Base-by-base conservation (phyloP, 1,284 basidiomycete genomes). In the Agaricales sp. region DNA sequence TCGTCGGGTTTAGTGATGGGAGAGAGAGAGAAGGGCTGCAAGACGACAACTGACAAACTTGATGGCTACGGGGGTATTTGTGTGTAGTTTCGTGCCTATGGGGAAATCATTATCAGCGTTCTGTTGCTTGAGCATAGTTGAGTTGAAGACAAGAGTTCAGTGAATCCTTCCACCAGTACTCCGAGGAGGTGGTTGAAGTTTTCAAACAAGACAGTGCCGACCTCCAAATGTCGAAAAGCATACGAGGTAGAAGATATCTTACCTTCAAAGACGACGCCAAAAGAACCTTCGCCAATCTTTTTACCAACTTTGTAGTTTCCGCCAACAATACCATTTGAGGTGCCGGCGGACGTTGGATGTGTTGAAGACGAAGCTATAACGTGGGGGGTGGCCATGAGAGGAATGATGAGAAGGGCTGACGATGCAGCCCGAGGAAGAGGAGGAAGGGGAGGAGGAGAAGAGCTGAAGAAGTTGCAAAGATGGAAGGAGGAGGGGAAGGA, bases 41-140 rank as follows among this genome's bases (percentile, higher is more conserved):
- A 30, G 24, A 57, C 47, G 52, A 47, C 51, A 51, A 47, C 41
- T 58, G 24, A 44, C 94, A 68, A 97, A 98, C 80, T 98, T 98
- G 75, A 98, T 95, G 52, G 94, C 95, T 53, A 98, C 92, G 1
- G 92, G 92, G 58, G 89, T 89, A 57, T 78, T 88, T 61, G 90
- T 87, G 57, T 92, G 75, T 55, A 95, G 73, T 67, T 96, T 95
- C 50, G 84, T 84, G 51, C 93, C 92, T 93, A 58, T 25, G 41
- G 24, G 47, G 38, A 45, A 24, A 23, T 22, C 6, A 41, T 11
- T 4, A 20, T 41, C 19, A 41, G 39, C 39, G 18, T 8, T 16
- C n/a, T 41, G 39, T 16, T 12, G 4, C 20, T 41, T 4, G 45
- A 45, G 35, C 37, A 47, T 19, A 39, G 46, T 39, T 43, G 39